Base-by-base conservation (phyloP, 2,329 filamentous ascomycete species). In the Eutypa lata region DNA sequence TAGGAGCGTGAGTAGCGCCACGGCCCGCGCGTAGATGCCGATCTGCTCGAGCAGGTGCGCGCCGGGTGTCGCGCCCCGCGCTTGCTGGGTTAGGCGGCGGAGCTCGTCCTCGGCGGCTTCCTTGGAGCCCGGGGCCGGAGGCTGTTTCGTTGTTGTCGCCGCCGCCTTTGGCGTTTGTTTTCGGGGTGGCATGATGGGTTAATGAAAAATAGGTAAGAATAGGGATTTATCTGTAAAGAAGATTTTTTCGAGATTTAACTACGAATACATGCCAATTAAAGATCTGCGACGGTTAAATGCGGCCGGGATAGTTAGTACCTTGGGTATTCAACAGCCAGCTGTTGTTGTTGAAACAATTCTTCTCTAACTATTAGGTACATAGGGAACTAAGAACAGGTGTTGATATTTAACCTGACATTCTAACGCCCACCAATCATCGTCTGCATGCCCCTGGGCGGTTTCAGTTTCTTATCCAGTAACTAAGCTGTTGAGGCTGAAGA, bases 51-150 rank as follows among this genome's bases (percentile, higher is more conserved):
- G 49, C 14, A 67, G 52, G 56, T 68, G 69, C 24, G 67, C 72
- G 48, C 60, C 55, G 59, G 60, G 62, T 14, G 63, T 68, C 48
- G 70, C 65, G n/a, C 66, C 57, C 40, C 64, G 60, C 7, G 68
- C 63, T 49, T 67, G 65, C 18, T 56, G 63, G 7, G 80, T 79
- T 13, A 84, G 74, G 35, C 70, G 62, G 58, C 76, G 72, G 51
- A 84, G 77, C 60, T 84, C 81, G 53, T 71, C 71, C 61, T 82
- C 79, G 61, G 82, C 82, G 47, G 71, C 72, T 54, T 80, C 72
- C n/a, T 76, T 76, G 3, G 76, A 78, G 63, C 77, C 73, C 38
- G 71, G 67, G 7, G 67, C 65, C 61, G 53, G 49, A 28, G 64
- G 47, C 21, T 47, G 35, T 51, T 56, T 64, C 53, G 61, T 63